Conservation (phyloP, 73 alveolate species). For the Paraurostyla sp. region DNA sequence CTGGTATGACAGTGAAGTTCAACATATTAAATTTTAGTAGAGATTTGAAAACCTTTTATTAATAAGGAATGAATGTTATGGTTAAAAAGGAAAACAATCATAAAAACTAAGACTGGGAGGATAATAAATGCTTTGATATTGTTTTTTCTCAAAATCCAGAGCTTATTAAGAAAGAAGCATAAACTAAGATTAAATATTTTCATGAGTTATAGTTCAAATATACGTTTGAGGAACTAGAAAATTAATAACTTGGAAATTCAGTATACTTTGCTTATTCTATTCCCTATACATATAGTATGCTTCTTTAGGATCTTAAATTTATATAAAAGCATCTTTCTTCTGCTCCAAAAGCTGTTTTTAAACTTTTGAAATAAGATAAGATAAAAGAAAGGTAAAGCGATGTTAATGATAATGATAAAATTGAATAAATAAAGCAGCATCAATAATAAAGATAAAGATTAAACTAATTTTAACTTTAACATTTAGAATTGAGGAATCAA, state of each 20-base stretch:
- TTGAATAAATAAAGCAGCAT: too few relatives aligned
- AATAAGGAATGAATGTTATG: conserved; percentile 66
- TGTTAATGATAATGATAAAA: background rate
- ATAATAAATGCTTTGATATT: conserved; percentile 27
- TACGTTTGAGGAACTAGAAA: conserved; percentile 12
- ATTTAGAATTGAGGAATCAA: conserved; percentile 39
- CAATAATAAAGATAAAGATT: conserved; percentile 18
- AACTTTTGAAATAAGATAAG: background rate
- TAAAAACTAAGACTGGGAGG: conserved; percentile 10
- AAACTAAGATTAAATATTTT: background rate
- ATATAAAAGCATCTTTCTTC: background rate
- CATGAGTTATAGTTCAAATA: conserved; percentile 22
- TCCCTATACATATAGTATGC: conserved; percentile 24
- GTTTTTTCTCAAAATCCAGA: background rate
- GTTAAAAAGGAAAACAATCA: background rate
- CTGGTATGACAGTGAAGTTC: conserved; percentile 72
- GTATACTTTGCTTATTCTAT: conserved; percentile 55
- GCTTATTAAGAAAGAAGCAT: background rate
- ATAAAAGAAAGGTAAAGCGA: background rate
- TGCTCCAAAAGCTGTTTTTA: background rate
- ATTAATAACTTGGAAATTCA: background rate
- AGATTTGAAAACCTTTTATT: conserved; percentile 67
- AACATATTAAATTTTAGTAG: conserved; percentile 84
- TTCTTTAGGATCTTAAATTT: background rate
- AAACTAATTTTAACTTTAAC: conserved; percentile 25